A percentile compares a stretch with the other conserved stretches of the same genome.
Evolutionary conservation across 306 rosid genomes (phyloP).

Genomic region (Vicia sativa): DNA sequence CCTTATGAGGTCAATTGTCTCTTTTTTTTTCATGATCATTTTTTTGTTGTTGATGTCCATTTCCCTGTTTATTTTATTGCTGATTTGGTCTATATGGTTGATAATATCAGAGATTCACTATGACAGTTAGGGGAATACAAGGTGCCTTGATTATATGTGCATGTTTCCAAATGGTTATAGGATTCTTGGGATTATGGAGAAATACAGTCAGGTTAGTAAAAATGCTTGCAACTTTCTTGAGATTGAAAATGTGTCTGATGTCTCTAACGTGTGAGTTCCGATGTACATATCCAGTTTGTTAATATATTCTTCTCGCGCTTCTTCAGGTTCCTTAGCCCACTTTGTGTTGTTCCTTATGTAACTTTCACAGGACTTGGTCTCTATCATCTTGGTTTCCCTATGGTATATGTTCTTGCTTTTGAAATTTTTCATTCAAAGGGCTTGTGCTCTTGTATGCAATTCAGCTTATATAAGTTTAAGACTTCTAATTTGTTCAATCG

Average conservation of each 20-base stretch:
- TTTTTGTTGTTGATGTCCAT: background rate
- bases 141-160: conserved; percentile 77
- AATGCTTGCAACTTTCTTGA: too few species aligned
- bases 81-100: conserved; percentile 10
- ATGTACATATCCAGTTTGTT: background rate
- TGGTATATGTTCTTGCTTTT: conserved; percentile 49
- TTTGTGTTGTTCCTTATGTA: conserved; percentile 76
- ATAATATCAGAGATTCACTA: conserved; percentile 58
- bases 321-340: conserved; percentile 75
- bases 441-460: background rate
- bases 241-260: too few species aligned
- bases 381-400: conserved; percentile 79
- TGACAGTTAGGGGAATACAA: conserved; percentile 78
- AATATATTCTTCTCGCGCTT: background rate
- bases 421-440: background rate
- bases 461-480: background rate
- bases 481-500: background rate
- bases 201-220: conserved; percentile 59
- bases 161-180: conserved; percentile 66
- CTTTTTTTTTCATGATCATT: background rate
- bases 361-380: conserved; percentile 78
- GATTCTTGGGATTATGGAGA: conserved; percentile 82
- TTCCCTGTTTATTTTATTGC: conserved; percentile 14
- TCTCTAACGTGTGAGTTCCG: background rate
- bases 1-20: conserved; percentile 62